Evolutionary conservation across 2,329 filamentous ascomycete species (phyloP), one percentile per base, ranked within the genome.

Genomic region (Chaetomium strumarium): DNA sequence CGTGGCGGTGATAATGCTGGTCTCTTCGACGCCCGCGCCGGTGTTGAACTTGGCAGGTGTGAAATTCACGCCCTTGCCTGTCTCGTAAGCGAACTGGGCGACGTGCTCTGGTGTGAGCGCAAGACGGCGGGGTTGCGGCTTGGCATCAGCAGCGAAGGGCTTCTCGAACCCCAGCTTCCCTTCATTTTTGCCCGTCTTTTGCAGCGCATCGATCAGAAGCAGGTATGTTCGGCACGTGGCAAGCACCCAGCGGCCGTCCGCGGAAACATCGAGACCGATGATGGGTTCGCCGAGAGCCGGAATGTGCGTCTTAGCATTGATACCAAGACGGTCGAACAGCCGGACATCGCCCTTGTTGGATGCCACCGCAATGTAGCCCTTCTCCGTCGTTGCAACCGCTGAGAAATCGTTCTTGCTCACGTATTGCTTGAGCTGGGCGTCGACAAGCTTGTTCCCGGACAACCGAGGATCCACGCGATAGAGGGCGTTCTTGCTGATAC

Each of bases 141-240:
- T 99, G 17, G 85, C 80, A 67, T 96, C 91, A 60, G 95, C 95
- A 3, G 88, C 84, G 64, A 99, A 99, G 0, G 89, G 77, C 68
- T 88, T 91, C 71, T 99, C 91, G 66, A 99, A 99, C 2, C 93
- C 93, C n/a, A 99, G 84, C 71, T 96, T 96, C 66, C 93, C 93
- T 66, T 93, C 90, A 60, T 97, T 95, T 77, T 96, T 97, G 68
- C 93, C 93, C 1, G 85, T 81, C 66, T 93, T 90, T 66, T 99
- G 93, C 62, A 92, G 72, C 0, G 90, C 83, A 65, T 99, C 93
- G 58, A 99, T 90, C 56, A 99, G 85, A 8, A 99, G 81, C 12
- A 99, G 82, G 67, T 97, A 99, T 4, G 92, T 99, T 42, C 87
- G 84, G 63, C 92, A 96, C 1, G 93, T 99, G 16, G 88, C 93